Conservation (phyloP, 176 grass and related monocot genomes). For the Saccharum spontaneum region DNA sequence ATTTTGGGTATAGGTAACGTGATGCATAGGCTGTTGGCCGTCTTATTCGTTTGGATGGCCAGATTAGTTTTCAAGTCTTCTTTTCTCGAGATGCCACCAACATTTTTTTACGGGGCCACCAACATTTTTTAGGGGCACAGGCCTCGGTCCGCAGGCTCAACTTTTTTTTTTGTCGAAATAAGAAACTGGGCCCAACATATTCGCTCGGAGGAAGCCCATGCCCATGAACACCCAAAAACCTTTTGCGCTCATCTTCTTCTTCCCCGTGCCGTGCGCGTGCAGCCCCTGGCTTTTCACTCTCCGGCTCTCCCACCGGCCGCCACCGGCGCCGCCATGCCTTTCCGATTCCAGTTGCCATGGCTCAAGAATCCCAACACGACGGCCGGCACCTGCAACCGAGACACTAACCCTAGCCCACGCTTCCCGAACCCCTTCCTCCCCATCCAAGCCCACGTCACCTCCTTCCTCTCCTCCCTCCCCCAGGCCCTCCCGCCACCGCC, state of each 20-base stretch:
- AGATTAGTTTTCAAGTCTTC: background rate
- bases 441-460: constrained; percentile 49
- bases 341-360: constrained; percentile 52
- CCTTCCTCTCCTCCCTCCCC: constrained; percentile 43
- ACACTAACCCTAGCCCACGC: background rate
- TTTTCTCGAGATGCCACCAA: background rate
- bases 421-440: constrained; percentile 43
- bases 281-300: background rate
- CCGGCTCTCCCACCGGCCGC: background rate
- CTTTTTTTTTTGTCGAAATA: background rate
- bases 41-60: background rate
- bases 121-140: background rate
- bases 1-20: too few species aligned
- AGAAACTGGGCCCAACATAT: background rate
- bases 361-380: constrained; percentile 15
- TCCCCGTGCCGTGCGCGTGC: background rate
- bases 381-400: background rate
- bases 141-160: background rate
- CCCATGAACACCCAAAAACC: background rate
- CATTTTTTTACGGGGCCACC: background rate
- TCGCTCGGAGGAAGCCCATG: background rate
- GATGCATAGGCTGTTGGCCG: too few species aligned
- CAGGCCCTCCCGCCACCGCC: background rate
- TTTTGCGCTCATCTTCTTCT: background rate
- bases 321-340: constrained; percentile 37